Base-by-base conservation (phyloP, 805 yeast species). In the Priceomyces haplophilus region DNA sequence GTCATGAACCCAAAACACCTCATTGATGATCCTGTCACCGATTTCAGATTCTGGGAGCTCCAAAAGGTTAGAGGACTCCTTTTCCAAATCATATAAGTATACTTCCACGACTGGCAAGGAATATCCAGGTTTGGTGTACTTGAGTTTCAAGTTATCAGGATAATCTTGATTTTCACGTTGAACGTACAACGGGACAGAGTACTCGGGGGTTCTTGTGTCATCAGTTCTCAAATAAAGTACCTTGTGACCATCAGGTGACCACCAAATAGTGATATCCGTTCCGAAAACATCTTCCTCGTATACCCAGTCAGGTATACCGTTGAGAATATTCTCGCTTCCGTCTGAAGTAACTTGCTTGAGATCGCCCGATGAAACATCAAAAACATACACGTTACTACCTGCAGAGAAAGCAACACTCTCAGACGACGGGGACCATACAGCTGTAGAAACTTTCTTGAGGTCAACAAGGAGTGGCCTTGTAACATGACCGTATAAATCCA, bases 301-400 rank as follows among this genome's bases (percentile, higher is more conserved):
- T 1, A 85, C 82, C 93, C 95, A 86, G 54, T 85, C 93, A 0
- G 90, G 81, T 48, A 73, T 82, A 4, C 88, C 95, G 51, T 85
- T 82, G 46, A 75, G 71, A 3, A 84, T 64, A 13, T 72, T 62
- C 0, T 48, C 54, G 10, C 73, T 64, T 0, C 89, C 90, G 55
- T 78, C 84, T 3, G 48, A 45, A 0, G 84, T 76, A 7, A 79
- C 56, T 43, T 63, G 69, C 0, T 47, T 54, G 3, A 58, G 42
- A 3, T 49, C 45, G 4, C 50, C 55, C 10, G 52, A 46, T 2
- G 42, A 16, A 7, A 78, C 50, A 38, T 73, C 60, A 52, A 76
- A 72, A 11, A 82, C 37, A 50, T 65, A 83, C 2, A 86, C 48
- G 49, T 86, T 74, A 53, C 79, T 78, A 5, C 76, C 67, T 47